Evolutionary conservation across 2,329 filamentous ascomycete genomes (phyloP), one percentile per base, ranked within the genome.

Genomic region (Didymella sp.): DNA sequence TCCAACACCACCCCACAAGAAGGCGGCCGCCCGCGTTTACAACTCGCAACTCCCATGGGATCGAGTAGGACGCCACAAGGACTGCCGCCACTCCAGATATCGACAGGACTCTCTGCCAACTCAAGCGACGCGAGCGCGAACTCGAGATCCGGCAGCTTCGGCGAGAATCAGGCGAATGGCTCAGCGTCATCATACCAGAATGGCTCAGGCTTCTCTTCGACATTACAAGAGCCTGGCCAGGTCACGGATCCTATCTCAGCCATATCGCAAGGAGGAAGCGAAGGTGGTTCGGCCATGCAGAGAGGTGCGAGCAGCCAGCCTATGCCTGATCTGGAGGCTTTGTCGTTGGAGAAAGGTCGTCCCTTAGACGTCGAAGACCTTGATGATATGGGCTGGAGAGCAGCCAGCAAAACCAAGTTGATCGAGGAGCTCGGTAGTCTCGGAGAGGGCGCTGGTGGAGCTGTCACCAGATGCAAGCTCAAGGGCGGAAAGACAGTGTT

Each of bases 401-500:
- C 96, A 48, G 95, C 94, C 11, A 96, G 92, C 72, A 85, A 90
- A 75, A 91, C 96, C 73, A 90, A 91, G 64, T 86, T 92, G 68
- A 96, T 99, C 60, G 82, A 90, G 46, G 92, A 99, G 77, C 79
- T 96, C 25, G 95, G 94, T 25, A 92, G 90, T 70, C 79, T 99
- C 38, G 95, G 95, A 55, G 95, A 99, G 76, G 95, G 95, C 67
- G 95, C 95, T 44, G 95, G 95, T 62, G 95, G 95, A 73, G 95
- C 95, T 6, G 95, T 99, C 47, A 99, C 94, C 22, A 88, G 89
- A 71, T 96, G 92, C 76, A 89, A 88, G 76, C 83, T 99, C 62
- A 94, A 92, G 75, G 92, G 90, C 35, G 93, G 92, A 59, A 96
- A 96, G 80, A 97, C 92, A 0, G 85, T 97, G 7, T 99, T 99